These are phyloP conservation scores for Pythium vanterpoolii DNA, from an alignment of 352 stramenopile genomes.

Conservation along the genomic window DNA sequence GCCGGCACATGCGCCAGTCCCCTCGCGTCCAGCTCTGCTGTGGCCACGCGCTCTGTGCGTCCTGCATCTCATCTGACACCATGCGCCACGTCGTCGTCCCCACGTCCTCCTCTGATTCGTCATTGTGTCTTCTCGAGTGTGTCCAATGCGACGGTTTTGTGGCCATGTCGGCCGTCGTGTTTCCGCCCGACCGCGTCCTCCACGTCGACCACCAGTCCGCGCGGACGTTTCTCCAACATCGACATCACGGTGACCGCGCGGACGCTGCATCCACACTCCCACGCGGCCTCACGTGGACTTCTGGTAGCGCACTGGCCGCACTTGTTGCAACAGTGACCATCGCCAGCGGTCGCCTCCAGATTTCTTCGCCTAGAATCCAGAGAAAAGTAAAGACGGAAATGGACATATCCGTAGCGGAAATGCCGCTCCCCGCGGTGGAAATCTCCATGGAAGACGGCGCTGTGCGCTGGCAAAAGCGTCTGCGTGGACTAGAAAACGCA, in stretches of 20 bases:
- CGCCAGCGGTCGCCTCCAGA: not conserved
- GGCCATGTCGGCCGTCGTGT: conserved; percentile 55
- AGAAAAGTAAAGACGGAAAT: not conserved
- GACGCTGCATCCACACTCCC: not conserved
- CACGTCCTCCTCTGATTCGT: not conserved
- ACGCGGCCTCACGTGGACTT: not conserved
- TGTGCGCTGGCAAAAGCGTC: conserved; percentile 50
- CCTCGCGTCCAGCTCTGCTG: conserved; percentile 65
- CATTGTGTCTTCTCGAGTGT: conserved; percentile 53
- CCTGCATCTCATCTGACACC: conserved; percentile 45
- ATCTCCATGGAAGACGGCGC: conserved; percentile 25
- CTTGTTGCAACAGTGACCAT: not conserved
- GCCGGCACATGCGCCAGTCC: conserved; percentile 44
- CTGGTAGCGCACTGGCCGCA: not conserved
- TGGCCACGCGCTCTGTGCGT: conserved; percentile 54
- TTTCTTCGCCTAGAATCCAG: not conserved
- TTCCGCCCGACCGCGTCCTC: conserved; percentile 47
- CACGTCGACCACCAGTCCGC: conserved; percentile 31
- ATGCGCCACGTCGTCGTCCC: conserved; percentile 38
- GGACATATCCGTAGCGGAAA: not conserved
- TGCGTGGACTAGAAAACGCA: conserved; percentile 29
- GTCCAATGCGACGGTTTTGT: conserved; percentile 45
- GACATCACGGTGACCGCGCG: not conserved
- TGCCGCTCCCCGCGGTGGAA: not conserved
- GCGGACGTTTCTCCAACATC: conserved; percentile 33